Conservation (phyloP, 2,329 filamentous ascomycete genomes). For the Talaromyces sp. region DNA sequence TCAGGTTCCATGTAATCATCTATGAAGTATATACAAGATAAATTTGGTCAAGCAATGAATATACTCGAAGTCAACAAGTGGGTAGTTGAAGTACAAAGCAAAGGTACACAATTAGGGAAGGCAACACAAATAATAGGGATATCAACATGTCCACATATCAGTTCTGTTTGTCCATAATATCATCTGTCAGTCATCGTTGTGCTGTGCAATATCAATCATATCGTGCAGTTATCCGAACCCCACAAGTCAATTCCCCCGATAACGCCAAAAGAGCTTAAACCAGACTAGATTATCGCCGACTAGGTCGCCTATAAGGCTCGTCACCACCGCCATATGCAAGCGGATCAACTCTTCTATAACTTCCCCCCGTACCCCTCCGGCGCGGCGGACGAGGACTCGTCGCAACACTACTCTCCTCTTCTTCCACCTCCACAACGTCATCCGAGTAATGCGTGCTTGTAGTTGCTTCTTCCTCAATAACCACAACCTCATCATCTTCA, state of each 20-base stretch:
- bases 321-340: slow-evolving; percentile 16
- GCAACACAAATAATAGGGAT: neutral
- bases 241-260: neutral
- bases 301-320: slow-evolving; percentile 13
- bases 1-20: neutral
- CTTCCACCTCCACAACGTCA: slow-evolving; percentile 35
- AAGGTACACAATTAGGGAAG: neutral
- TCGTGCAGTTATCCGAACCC: neutral
- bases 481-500: slow-evolving; percentile 46
- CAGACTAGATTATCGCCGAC: slow-evolving; percentile 1
- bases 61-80: neutral
- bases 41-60: neutral
- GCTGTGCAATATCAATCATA: neutral
- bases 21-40: slow-evolving; percentile 11
- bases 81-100: neutral
- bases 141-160: neutral
- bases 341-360: slow-evolving; percentile 19
- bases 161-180: neutral
- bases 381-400: slow-evolving; percentile 23
- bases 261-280: slow-evolving; percentile 1
- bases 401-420: slow-evolving; percentile 34
- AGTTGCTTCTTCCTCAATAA: slow-evolving; percentile 58
- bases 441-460: slow-evolving; percentile 29
- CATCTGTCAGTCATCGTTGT: neutral
- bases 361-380: slow-evolving; percentile 15